phyloP scores from a whole-genome alignment of 2,329 filamentous ascomycete species.

The Hypoxylon sp. region DNA sequence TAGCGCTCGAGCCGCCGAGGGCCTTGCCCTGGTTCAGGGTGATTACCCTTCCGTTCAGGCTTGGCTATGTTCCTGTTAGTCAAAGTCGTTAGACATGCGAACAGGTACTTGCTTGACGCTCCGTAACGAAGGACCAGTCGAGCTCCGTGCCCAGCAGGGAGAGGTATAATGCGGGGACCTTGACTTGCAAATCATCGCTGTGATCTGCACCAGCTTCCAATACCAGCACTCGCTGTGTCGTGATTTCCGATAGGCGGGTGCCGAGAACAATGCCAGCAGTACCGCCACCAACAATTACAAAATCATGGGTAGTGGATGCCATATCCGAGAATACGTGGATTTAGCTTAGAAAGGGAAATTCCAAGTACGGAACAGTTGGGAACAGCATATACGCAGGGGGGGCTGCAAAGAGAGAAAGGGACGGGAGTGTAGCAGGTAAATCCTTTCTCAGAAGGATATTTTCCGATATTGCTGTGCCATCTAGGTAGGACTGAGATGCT shows the following conservation, averaged over 20 bases:
- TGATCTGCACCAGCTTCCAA: slow-evolving; percentile 37
- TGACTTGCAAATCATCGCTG: slow-evolving; percentile 30
- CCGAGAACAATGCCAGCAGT: slow-evolving; percentile 39
- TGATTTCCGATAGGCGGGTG: slow-evolving; percentile 35
- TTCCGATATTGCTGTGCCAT: too few species aligned
- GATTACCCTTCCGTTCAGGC: slow-evolving; percentile 28
- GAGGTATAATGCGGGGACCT: slow-evolving; percentile 31
- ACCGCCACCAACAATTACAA: slow-evolving; percentile 30
- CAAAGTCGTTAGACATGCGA: not conserved
- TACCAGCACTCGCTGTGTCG: slow-evolving; percentile 30
- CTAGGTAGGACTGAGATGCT: too few species aligned
- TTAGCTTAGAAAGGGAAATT: too few species aligned
- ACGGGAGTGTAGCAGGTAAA: too few species aligned
- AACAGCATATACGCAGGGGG: too few species aligned
- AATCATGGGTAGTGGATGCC: too few species aligned
- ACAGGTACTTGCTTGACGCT: slow-evolving; percentile 30
- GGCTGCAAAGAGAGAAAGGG: too few species aligned
- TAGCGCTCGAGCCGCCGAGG: slow-evolving; percentile 41
- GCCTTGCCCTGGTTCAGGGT: slow-evolving; percentile 38
- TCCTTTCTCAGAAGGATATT: too few species aligned
- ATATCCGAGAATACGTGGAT: too few species aligned
- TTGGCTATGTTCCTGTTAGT: slow-evolving; percentile 11
- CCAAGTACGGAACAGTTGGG: too few species aligned
- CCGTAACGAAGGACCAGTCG: slow-evolving; percentile 32
- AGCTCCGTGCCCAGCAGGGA: too few species aligned